A percentile compares a stretch with the other conserved stretches of the same genome.
Conservation (phyloP, 2,329 filamentous ascomycete species). For the Myotisia sp. region DNA sequence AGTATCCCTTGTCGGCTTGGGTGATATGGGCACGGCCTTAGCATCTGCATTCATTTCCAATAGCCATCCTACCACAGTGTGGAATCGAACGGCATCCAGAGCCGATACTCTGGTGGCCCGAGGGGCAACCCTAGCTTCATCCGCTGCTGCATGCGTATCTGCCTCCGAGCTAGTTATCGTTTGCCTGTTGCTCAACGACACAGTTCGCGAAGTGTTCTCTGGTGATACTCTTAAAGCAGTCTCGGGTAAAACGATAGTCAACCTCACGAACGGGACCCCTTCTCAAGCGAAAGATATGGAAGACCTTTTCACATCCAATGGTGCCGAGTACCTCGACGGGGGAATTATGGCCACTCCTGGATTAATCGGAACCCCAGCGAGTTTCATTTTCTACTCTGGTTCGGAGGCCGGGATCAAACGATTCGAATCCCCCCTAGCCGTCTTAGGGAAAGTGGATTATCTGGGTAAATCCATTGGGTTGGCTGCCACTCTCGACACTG, state of each 20-base stretch:
- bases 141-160: neutral
- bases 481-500: conserved; percentile 3
- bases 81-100: conserved; percentile 6
- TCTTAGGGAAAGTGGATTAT: conserved; percentile 1
- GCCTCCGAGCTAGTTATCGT: conserved; percentile 4
- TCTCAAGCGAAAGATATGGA: conserved; percentile 1
- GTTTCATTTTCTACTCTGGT: conserved; percentile 4
- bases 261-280: conserved; percentile 6
- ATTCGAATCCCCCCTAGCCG: neutral
- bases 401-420: neutral
- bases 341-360: conserved; percentile 6
- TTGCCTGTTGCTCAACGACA: conserved; percentile 4
- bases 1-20: conserved; percentile 5
- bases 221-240: neutral
- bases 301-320: neutral
- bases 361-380: neutral
- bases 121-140: conserved; percentile 2
- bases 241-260: conserved; percentile 3
- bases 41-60: conserved; percentile 4
- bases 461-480: conserved; percentile 1
- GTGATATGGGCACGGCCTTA: conserved; percentile 6
- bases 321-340: conserved; percentile 4
- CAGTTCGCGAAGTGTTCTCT: conserved; percentile 1
- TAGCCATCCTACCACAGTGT: conserved; percentile 4
- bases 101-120: neutral